Evolutionary conservation across 2,329 filamentous ascomycete genomes (phyloP), one percentile per base, ranked within the genome.

Genomic region (Fusarium pilosicola): DNA sequence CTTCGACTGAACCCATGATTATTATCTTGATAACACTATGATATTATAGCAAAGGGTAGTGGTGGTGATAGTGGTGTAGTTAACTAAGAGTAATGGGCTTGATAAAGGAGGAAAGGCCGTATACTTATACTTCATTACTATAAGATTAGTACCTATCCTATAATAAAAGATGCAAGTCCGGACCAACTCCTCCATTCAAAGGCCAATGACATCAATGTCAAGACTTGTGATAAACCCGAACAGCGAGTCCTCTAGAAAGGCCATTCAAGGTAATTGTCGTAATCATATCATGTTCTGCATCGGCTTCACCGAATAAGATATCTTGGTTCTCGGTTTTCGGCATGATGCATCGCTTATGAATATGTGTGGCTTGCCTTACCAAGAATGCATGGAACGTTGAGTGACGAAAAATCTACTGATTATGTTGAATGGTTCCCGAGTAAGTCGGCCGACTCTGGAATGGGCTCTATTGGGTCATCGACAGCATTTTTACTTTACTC

Each of bases 351-450:
- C 39, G 70, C 70, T 70, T 66, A 70, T 49, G 32, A 70, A 65
- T 52, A 24, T 14, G 26, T 28, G 65, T 66, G 65, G 70, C 70
- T 70, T 73, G 56, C 46, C 38, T 73, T 65, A 66, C 70, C 42
- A 73, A 73, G 38, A 55, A 70, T 73, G 56, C 56, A 59, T 70
- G 46, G 46, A 52, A 70, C 54, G 32, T 62, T 59, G 48, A 58
- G 41, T 28, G 51, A 54, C 32, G 30, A 38, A 42, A 39, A 28
- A 22, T 34, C 22, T 34, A 34, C 20, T 18, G 42, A 45, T 34
- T n/a, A 20, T 60, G 36, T 22, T 28, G 6, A 14, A 6, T n/a
- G 12, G 38, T 39, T 34, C 13, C 64, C 22, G 39, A 28, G 15
- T 17, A 39, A 44, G 55, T 62, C 67, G 67, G 67, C 67, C 65